Percentiles rank a stretch among this genome's conserved stretches.
Conservation (phyloP, 768 basidiomycete genomes). For the Mycena vulgaris region DNA sequence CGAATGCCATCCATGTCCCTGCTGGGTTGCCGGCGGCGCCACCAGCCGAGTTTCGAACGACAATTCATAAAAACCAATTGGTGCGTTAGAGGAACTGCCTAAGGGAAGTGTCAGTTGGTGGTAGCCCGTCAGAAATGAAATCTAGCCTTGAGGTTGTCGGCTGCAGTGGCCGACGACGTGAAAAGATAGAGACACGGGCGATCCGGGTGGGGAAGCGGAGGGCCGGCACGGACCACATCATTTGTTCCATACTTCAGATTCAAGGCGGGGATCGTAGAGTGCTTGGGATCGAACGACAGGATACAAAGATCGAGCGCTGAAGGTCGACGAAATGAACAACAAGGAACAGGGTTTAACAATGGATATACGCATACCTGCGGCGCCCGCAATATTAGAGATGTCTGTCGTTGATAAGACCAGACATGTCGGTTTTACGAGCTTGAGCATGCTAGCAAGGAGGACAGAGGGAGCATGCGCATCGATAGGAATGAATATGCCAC, state of each 20-base stretch:
- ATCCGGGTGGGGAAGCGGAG: conserved; percentile 4
- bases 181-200: conserved; percentile 26
- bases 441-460: conserved; percentile 27
- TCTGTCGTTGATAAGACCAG: conserved; percentile 17
- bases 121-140: neutral
- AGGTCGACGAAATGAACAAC: neutral
- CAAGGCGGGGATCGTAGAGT: conserved; percentile 27
- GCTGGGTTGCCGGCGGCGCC: conserved; percentile 16
- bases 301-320: neutral
- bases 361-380: neutral
- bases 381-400: neutral
- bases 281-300: conserved; percentile 4
- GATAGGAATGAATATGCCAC: conserved; percentile 33
- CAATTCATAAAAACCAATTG: conserved; percentile 16
- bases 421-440: conserved; percentile 24
- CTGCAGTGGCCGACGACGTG: conserved; percentile 28
- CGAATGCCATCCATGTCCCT: conserved; percentile 22
- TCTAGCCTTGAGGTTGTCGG: conserved; percentile 20
- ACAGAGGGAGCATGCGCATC: conserved; percentile 29
- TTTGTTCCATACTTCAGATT: neutral
- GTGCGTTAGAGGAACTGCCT: conserved; percentile 33
- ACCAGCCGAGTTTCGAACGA: conserved; percentile 33
- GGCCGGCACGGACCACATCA: neutral
- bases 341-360: no score
- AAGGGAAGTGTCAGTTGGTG: neutral